Conservation (phyloP, 2,329 filamentous ascomycete genomes). For the Exserohilum rostratum region DNA sequence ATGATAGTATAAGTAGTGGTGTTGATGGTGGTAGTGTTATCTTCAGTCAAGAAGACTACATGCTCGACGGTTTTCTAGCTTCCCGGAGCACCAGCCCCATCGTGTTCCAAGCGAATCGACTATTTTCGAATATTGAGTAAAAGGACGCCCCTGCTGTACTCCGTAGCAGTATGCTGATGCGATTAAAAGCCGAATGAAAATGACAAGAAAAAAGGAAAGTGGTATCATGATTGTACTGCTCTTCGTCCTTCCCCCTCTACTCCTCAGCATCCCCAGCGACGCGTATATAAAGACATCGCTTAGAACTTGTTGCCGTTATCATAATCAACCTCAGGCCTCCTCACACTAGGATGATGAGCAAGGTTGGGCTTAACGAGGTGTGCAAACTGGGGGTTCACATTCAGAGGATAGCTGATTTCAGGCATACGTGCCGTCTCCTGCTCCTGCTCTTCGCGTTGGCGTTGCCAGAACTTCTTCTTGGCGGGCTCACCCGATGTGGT, state of each 20-base stretch:
- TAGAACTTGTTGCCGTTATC: constrained; percentile 31
- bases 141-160: constrained; percentile 12
- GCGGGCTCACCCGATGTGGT: constrained; percentile 39
- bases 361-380: constrained; percentile 62
- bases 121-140: not conserved
- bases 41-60: constrained; percentile 3
- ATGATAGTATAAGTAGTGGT: not conserved
- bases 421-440: constrained; percentile 54
- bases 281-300: not conserved
- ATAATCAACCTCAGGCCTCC: constrained; percentile 38
- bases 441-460: constrained; percentile 37
- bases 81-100: constrained; percentile 1
- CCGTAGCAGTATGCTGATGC: constrained; percentile 12
- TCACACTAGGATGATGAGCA: constrained; percentile 59
- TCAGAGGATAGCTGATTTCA: constrained; percentile 63
- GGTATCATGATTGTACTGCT: constrained; percentile 39
- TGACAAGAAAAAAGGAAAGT: constrained; percentile 28
- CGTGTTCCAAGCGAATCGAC: not conserved
- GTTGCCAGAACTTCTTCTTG: constrained; percentile 40
- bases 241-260: not conserved
- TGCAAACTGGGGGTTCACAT: constrained; percentile 59
- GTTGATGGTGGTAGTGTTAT: not conserved
- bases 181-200: constrained; percentile 3
- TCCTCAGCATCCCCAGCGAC: not conserved
- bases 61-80: constrained; percentile 6